phyloP scores from a whole-genome alignment of 371 early-diverging fungal genomes.

The Actinomucor elegans region DNA sequence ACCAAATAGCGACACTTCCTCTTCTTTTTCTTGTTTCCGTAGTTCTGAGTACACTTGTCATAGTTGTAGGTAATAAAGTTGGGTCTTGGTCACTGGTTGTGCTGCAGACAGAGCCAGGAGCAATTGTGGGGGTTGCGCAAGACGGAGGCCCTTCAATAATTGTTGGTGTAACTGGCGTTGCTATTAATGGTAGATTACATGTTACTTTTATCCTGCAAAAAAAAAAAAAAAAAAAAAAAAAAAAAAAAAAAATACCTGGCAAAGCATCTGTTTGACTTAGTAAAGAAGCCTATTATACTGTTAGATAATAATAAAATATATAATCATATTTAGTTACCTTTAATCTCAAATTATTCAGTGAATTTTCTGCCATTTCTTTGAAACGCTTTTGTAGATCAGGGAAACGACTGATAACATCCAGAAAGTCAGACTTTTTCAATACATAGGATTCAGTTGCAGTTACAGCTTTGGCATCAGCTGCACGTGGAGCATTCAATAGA shows the following conservation, averaged over 20 bases:
- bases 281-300: no score
- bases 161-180: constrained; percentile 4
- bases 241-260: no score
- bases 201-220: no score
- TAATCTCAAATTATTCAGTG: constrained; percentile 16
- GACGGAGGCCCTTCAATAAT: no score
- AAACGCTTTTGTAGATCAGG: constrained; percentile 35
- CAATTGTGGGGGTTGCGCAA: constrained; percentile 7
- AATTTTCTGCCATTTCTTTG: constrained; percentile 29
- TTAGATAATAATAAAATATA: no score
- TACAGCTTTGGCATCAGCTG: constrained; percentile 74
- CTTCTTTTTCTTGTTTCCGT: constrained; percentile 55
- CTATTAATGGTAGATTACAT: no score
- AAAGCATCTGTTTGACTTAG: neutral
- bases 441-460: constrained; percentile 56
- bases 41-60: constrained; percentile 28
- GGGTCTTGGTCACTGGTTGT: constrained; percentile 51
- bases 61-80: constrained; percentile 27
- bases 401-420: constrained; percentile 45
- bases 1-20: constrained; percentile 84
- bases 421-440: constrained; percentile 44
- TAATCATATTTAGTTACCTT: no score
- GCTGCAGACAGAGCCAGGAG: constrained; percentile 34
- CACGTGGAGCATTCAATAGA: constrained; percentile 74
- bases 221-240: no score